Percentiles rank a stretch among this genome's conserved stretches.
These are phyloP conservation scores for Canna indica DNA, from an alignment of 176 grass and related monocot genomes.

Conservation along the genomic window DNA sequence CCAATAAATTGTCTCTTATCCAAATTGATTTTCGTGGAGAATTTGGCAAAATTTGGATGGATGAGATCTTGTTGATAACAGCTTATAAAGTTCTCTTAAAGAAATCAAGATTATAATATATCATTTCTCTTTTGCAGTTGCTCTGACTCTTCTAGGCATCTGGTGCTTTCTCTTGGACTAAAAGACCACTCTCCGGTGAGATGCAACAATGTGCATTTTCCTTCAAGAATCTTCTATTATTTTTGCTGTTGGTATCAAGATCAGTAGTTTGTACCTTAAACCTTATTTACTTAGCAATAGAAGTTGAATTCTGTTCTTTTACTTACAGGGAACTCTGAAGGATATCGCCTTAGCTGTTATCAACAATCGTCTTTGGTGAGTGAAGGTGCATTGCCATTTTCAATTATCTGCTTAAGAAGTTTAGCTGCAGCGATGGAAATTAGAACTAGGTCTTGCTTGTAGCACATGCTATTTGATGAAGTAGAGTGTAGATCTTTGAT, in stretches of 20 bases:
- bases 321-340: constrained; percentile 48
- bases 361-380: constrained; percentile 57
- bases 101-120: not conserved
- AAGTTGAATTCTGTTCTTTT: not conserved
- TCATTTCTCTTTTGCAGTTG: constrained; percentile 28
- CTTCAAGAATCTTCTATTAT: not conserved
- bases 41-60: not conserved
- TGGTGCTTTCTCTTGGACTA: constrained; percentile 87
- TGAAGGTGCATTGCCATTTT: not conserved
- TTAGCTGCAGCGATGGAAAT: not conserved
- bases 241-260: not conserved
- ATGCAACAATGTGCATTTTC: constrained; percentile 1
- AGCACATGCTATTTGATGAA: not conserved
- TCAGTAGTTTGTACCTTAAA: not conserved
- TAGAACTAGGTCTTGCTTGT: not conserved
- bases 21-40: not conserved
- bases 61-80: not conserved
- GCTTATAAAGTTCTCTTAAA: not conserved
- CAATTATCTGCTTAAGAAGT: not conserved
- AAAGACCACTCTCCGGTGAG: constrained; percentile 86
- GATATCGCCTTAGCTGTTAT: constrained; percentile 43
- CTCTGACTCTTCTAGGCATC: constrained; percentile 43
- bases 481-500: not conserved
- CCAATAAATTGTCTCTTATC: not conserved
- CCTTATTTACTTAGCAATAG: not conserved